A percentile compares a stretch with the other conserved stretches of the same genome.
Conservation (phyloP, 2,329 filamentous ascomycete genomes). For the Xylariaceae sp. region DNA sequence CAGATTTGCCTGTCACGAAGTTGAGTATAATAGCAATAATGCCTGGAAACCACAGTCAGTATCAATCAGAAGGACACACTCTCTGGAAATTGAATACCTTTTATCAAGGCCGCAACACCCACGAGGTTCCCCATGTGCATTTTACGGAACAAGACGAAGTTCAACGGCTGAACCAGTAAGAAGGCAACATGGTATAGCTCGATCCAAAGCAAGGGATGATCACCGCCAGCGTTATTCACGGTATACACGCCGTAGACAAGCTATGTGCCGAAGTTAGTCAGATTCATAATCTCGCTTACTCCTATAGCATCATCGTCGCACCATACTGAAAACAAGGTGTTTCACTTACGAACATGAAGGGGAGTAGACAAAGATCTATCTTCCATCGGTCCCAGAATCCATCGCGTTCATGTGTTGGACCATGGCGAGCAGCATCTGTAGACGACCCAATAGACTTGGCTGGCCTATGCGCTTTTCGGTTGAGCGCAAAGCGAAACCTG, state of each 20-base stretch:
- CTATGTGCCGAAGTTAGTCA: too few relatives aligned
- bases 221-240: too few relatives aligned
- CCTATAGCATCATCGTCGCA: too few relatives aligned
- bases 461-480: background rate
- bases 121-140: background rate
- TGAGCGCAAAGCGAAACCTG: slow-evolving; percentile 14
- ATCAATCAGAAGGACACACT: too few relatives aligned
- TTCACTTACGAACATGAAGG: slow-evolving; percentile 1
- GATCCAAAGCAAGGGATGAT: too few relatives aligned
- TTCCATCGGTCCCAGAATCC: background rate
- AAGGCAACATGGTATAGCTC: background rate
- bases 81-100: background rate
- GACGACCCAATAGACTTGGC: background rate
- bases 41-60: background rate
- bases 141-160: background rate
- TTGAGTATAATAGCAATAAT: background rate
- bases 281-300: too few relatives aligned
- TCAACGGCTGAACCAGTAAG: background rate
- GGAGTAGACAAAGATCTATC: background rate
- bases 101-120: background rate
- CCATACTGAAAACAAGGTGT: too few relatives aligned
- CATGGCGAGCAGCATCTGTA: background rate
- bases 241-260: too few relatives aligned
- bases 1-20: background rate
- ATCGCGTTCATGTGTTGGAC: background rate